Evolutionary conservation across 139 green algal genomes (phyloP), one percentile per base, ranked within the genome.

Genomic region (Picochlorum sp.): DNA sequence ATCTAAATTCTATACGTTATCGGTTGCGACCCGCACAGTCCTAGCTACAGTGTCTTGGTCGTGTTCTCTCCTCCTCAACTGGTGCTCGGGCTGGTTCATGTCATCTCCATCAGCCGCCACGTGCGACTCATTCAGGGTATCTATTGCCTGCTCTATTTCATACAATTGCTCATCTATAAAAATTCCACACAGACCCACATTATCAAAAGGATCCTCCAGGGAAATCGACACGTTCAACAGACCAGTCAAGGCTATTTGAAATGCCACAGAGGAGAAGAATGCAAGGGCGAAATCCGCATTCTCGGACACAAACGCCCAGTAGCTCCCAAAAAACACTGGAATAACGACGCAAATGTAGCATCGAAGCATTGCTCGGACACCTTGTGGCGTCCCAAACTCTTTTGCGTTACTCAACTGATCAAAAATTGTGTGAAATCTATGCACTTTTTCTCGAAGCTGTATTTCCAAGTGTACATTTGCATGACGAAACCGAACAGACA

Each of bases 131-230:
- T n/a, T n/a, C 3, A 47, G 39, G 20, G 39, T 9, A 12, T 33
- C 13, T 18, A 65, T 28, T n/a, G 67, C 62, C 59, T 78, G 72
- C 50, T 83, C 62, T 18, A 68, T 39, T 30, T 83, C 76, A 33
- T 61, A 75, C 24, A 84, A 55, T 0, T 63, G 45, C 28, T 83
- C 75, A 33, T 72, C 64, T 20, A 78, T 29, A 26, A 77, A 83
- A 28, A 83, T 58, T 13, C 75, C 75, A 45, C 83, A 75, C 62
- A 84, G 33, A 4, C 74, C 76, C 25, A 63, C 49, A 51, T 79
- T 83, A 60, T 80, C 75, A 60, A 84, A 82, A 7, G 75, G 75
- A 54, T 84, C 76, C 39, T 84, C 76, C n/a, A 84, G 41, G 4
- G 52, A 59, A 5, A 84, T 59, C 13, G 59, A 50, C 5, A 51